Evolutionary conservation across 257 asterid genomes (phyloP).

Genomic region (Solanum pennellii): DNA sequence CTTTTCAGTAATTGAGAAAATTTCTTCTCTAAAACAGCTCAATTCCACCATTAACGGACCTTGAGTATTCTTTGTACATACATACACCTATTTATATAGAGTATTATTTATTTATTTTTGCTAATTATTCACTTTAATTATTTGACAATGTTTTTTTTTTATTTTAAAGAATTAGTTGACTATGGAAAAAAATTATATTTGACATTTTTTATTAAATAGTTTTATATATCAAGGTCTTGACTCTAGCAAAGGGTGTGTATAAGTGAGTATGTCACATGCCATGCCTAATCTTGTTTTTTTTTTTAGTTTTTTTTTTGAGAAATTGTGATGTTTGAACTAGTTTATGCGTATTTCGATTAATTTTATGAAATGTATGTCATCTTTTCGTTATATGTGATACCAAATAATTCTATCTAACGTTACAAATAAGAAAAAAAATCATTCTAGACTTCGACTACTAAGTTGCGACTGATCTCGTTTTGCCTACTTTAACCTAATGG

Average conservation of each 20-base stretch:
- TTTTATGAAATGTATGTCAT: rapidly evolving
- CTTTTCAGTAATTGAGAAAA: background rate
- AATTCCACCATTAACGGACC: background rate
- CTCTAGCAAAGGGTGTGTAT: background rate
- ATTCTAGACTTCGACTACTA: background rate
- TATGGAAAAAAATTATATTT: background rate
- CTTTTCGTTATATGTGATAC: no score
- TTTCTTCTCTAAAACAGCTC: background rate
- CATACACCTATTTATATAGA: background rate
- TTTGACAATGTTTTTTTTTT: background rate
- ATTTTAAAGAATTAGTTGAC: background rate
- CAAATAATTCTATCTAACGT: background rate
- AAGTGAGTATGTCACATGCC: background rate
- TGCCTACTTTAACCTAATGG: background rate
- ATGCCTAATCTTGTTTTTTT: background rate
- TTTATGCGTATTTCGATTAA: rapidly evolving
- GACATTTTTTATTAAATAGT: background rate
- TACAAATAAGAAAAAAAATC: background rate
- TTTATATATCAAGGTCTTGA: background rate
- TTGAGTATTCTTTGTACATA: background rate
- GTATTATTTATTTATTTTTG: background rate
- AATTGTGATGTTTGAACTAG: rapidly evolving
- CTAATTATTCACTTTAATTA: background rate
- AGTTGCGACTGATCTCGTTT: background rate
- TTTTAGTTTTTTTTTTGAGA: no score